These are phyloP conservation scores for Lantana camara DNA, from an alignment of 257 asterid species.

Conservation along the genomic window DNA sequence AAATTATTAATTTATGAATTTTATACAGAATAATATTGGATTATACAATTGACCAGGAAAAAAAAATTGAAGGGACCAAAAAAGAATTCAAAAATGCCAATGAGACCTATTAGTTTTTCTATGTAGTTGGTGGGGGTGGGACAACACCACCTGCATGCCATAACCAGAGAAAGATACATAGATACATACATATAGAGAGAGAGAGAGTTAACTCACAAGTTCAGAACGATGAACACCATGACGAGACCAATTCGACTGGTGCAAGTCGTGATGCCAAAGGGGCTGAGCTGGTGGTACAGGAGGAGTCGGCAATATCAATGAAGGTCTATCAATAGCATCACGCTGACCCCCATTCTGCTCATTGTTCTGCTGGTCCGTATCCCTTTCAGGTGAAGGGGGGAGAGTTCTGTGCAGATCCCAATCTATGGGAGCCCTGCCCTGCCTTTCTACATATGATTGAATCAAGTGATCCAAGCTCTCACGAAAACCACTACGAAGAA, in stretches of 20 bases:
- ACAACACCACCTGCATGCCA: too few species aligned
- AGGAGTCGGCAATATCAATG: constrained; percentile 73
- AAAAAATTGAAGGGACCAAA: too few species aligned
- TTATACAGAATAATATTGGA: too few species aligned
- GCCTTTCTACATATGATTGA: constrained; percentile 87
- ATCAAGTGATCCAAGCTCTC: constrained; percentile 94
- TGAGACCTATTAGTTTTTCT: too few species aligned
- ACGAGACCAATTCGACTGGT: constrained; percentile 85
- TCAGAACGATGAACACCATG: constrained; percentile 82
- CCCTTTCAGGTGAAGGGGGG: constrained; percentile 67
- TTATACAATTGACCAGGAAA: too few species aligned
- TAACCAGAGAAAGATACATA: too few species aligned
- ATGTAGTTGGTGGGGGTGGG: too few species aligned
- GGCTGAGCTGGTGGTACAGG: constrained; percentile 93
- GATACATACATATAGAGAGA: too few species aligned
- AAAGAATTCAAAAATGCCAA: too few species aligned
- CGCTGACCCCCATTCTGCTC: constrained; percentile 65
- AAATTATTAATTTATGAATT: too few species aligned
- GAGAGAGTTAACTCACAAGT: constrained; percentile 69
- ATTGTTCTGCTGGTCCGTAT: constrained; percentile 54
- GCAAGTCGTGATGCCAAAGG: constrained; percentile 85
- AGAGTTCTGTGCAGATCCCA: constrained; percentile 90
- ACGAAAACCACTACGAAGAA: constrained; percentile 93
- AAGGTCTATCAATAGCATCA: constrained; percentile 60
- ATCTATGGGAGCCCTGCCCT: constrained; percentile 72